Conservation (phyloP, 116 monocot genomes). For the Cymodocea nodosa region DNA sequence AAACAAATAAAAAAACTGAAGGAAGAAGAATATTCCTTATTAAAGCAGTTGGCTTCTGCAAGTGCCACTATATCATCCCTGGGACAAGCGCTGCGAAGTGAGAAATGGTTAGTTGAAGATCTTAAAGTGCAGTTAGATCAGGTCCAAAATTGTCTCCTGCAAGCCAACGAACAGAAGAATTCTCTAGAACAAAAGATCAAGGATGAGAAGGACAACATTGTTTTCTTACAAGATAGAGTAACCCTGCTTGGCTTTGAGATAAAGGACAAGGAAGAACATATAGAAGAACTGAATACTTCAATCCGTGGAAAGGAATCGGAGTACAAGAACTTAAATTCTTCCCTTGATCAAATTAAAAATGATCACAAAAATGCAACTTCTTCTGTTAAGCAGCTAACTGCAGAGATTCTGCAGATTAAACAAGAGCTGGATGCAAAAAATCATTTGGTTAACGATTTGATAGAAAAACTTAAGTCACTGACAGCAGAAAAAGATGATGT, state of each 20-base stretch:
- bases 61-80: constrained; percentile 30
- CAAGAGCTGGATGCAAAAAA: constrained; percentile 36
- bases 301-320: constrained; percentile 40
- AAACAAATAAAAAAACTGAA: constrained; percentile 29
- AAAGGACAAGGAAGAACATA: constrained; percentile 51
- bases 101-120: constrained; percentile 31
- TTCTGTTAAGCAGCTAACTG: constrained; percentile 32
- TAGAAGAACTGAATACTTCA: constrained; percentile 29
- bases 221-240: constrained; percentile 41
- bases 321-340: constrained; percentile 33
- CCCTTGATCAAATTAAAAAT: constrained; percentile 27
- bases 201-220: constrained; percentile 31
- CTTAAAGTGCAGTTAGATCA: constrained; percentile 32
- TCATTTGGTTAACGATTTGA: constrained; percentile 29
- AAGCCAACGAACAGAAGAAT: constrained; percentile 37
- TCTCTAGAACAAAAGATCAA: constrained; percentile 37
- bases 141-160: constrained; percentile 23
- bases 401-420: constrained; percentile 25
- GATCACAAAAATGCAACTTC: constrained; percentile 40
- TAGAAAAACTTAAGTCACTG: constrained; percentile 26
- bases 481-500: constrained; percentile 28
- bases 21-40: constrained; percentile 33
- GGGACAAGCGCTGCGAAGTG: constrained; percentile 32
- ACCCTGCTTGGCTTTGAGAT: constrained; percentile 46
- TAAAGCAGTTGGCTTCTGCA: constrained; percentile 32